These are phyloP conservation scores for Pseudocercospora vitis DNA, from an alignment of 2,329 filamentous ascomycete species.

Conservation along the genomic window DNA sequence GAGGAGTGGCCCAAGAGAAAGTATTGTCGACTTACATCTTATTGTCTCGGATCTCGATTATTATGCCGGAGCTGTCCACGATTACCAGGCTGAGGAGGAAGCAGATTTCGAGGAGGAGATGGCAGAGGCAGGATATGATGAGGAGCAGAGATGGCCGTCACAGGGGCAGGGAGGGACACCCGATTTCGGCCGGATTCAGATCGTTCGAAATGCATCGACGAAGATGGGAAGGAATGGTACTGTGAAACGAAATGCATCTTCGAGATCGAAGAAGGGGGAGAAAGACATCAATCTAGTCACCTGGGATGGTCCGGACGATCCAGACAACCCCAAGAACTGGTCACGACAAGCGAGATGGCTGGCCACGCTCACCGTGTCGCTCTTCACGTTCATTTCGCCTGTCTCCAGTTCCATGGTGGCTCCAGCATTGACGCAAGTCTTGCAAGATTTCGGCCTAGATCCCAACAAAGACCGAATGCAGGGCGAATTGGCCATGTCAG, in stretches of 20 bases:
- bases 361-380: constrained; percentile 45
- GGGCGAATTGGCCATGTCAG: constrained; percentile 36
- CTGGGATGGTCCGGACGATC: constrained; percentile 50
- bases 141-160: constrained; percentile 30
- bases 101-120: constrained; percentile 32
- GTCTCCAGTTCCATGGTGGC: constrained; percentile 44
- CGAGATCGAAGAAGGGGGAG: constrained; percentile 33
- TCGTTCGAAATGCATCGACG: constrained; percentile 31
- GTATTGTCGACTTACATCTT: constrained; percentile 38
- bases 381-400: constrained; percentile 43
- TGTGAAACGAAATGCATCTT: constrained; percentile 32
- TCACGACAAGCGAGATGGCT: constrained; percentile 46
- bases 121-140: constrained; percentile 28
- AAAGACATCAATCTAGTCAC: constrained; percentile 42
- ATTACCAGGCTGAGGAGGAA: constrained; percentile 38
- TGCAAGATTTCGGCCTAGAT: constrained; percentile 30
- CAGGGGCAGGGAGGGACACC: constrained; percentile 25
- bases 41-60: constrained; percentile 40
- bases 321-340: constrained; percentile 52
- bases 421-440: constrained; percentile 36
- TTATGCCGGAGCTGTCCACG: constrained; percentile 40
- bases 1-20: constrained; percentile 33
- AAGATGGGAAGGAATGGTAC: constrained; percentile 30
- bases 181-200: constrained; percentile 36
- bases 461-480: constrained; percentile 17